Evolutionary conservation across 495 filamentous ascomycete species (phyloP).

Genomic region (Ramalina peruviana): DNA sequence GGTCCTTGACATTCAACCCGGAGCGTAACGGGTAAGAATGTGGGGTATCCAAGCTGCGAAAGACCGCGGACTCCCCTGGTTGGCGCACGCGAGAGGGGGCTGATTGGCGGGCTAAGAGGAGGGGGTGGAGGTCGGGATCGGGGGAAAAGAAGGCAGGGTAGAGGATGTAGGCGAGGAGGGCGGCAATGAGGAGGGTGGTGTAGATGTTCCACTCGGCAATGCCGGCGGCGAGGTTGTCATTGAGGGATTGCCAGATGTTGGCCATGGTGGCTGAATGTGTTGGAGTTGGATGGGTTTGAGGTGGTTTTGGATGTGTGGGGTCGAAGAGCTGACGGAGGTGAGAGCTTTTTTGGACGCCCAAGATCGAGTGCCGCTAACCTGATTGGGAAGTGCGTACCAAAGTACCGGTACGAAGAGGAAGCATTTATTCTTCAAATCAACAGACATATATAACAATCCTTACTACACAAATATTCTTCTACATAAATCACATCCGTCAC

Average conservation of each 20-base stretch:
- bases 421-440: too few species aligned
- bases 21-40: constrained; percentile 68
- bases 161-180: constrained; percentile 45
- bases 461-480: too few species aligned
- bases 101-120: constrained; percentile 76
- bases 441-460: too few species aligned
- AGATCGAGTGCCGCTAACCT: too few species aligned
- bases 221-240: constrained; percentile 51
- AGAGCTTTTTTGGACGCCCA: too few species aligned
- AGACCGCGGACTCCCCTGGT: constrained; percentile 68
- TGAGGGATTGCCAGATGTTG: constrained; percentile 32
- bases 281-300: too few species aligned
- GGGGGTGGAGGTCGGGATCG: constrained; percentile 83
- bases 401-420: too few species aligned
- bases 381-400: too few species aligned
- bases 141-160: constrained; percentile 45
- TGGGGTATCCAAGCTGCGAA: constrained; percentile 67
- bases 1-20: constrained; percentile 75
- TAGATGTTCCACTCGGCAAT: constrained; percentile 69
- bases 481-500: too few species aligned
- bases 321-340: too few species aligned
- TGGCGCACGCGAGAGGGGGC: constrained; percentile 64
- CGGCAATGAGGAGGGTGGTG: constrained; percentile 47
- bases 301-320: too few species aligned
- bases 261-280: constrained; percentile 1